Conservation (phyloP, 1,284 basidiomycete genomes). For the Thelephora terrestris region DNA sequence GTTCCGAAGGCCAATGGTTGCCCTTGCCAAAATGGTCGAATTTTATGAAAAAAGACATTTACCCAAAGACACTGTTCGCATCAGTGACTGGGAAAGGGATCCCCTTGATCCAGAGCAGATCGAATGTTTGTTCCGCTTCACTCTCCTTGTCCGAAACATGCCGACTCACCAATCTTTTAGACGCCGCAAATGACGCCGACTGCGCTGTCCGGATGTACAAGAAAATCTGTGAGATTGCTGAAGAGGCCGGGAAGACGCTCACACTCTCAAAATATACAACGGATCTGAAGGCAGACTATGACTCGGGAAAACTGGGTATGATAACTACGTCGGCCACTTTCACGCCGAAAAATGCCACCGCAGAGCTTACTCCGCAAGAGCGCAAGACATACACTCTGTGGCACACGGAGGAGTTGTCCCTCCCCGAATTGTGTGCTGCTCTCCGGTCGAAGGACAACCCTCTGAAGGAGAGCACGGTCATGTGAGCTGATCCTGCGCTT, state of each 20-base stretch:
- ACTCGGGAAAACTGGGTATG: slow-evolving; percentile 2
- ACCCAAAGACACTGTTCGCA: slow-evolving; percentile 41
- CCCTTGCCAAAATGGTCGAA: slow-evolving; percentile 42
- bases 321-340: neutral
- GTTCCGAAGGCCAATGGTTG: slow-evolving; percentile 38
- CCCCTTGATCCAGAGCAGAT: slow-evolving; percentile 33
- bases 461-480: slow-evolving; percentile 43
- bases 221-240: slow-evolving; percentile 29
- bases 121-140: slow-evolving; percentile 29
- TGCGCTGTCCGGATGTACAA: slow-evolving; percentile 40
- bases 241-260: slow-evolving; percentile 18
- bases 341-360: neutral
- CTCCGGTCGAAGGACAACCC: slow-evolving; percentile 32
- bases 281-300: slow-evolving; percentile 16
- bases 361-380: slow-evolving; percentile 29
- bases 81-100: slow-evolving; percentile 44
- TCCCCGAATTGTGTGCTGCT: slow-evolving; percentile 39
- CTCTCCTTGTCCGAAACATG: neutral
- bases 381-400: slow-evolving; percentile 50
- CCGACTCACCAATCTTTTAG: slow-evolving; percentile 20
- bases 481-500: slow-evolving; percentile 33
- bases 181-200: slow-evolving; percentile 55
- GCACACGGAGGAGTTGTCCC: slow-evolving; percentile 31
- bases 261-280: slow-evolving; percentile 20
- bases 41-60: slow-evolving; percentile 38